Conservation (phyloP, 139 green algal genomes). For the Picocystis salinarum region DNA sequence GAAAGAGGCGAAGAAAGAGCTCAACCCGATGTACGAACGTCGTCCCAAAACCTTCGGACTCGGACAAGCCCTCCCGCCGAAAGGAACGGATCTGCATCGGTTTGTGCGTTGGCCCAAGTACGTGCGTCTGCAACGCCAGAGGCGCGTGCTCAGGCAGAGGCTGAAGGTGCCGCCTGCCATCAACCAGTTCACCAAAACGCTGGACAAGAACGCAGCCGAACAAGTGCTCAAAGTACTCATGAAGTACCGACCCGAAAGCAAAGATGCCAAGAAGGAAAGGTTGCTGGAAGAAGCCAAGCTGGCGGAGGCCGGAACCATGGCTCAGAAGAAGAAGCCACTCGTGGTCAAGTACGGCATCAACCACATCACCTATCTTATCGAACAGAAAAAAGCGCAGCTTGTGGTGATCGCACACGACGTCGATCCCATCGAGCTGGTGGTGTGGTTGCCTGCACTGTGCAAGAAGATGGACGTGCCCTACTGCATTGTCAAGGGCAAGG, state of each 20-base stretch:
- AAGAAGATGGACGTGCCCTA: constrained; percentile 98
- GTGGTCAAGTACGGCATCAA: constrained; percentile 99
- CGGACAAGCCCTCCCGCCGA: constrained; percentile 59
- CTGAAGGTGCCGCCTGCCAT: constrained; percentile 71
- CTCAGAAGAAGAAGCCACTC: constrained; percentile 90
- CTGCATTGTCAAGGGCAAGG: constrained; percentile 90
- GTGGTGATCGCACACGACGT: constrained; percentile 98
- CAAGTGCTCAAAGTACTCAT: constrained; percentile 93
- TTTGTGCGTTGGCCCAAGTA: constrained; percentile 99
- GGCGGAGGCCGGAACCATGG: neutral
- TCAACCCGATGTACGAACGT: constrained; percentile 90
- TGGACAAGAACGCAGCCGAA: constrained; percentile 82
- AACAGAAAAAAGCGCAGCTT: constrained; percentile 82
- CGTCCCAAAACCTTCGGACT: constrained; percentile 78
- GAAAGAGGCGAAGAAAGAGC: constrained; percentile 9
- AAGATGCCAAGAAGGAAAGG: constrained; percentile 83
- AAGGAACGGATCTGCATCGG: constrained; percentile 79
- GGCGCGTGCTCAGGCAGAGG: constrained; percentile 79
- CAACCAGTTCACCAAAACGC: constrained; percentile 66
- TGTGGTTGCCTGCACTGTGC: constrained; percentile 97
- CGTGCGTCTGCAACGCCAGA: constrained; percentile 91
- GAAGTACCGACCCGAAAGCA: constrained; percentile 97
- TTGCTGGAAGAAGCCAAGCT: constrained; percentile 58
- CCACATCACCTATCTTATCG: constrained; percentile 93
- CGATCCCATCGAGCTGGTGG: constrained; percentile 95